phyloP scores from a whole-genome alignment of 2,329 filamentous ascomycete genomes.

The Gyromitra esculenta region DNA sequence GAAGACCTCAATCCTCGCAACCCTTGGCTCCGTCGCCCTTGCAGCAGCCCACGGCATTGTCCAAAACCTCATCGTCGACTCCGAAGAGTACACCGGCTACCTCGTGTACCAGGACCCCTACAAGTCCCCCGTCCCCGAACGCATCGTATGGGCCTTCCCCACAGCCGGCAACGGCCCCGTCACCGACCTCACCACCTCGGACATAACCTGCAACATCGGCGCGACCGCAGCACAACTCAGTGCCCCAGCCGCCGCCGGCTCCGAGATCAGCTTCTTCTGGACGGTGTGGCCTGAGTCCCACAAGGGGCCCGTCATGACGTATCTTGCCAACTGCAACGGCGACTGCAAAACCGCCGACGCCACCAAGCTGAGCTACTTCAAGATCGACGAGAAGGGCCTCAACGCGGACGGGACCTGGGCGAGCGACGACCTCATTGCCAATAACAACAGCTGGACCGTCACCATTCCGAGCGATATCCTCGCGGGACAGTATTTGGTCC shows the following conservation, averaged over 20 bases:
- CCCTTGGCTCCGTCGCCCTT: slow-evolving; percentile 63
- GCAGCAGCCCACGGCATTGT: slow-evolving; percentile 65
- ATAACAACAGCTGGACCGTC: slow-evolving; percentile 66
- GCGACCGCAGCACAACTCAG: slow-evolving; percentile 63
- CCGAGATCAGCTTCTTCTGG: slow-evolving; percentile 69
- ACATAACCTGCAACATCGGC: slow-evolving; percentile 66
- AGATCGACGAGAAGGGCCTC: slow-evolving; percentile 67
- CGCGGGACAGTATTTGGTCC: slow-evolving; percentile 62
- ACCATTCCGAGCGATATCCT: slow-evolving; percentile 66
- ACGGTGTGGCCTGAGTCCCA: slow-evolving; percentile 67
- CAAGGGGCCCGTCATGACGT: slow-evolving; percentile 61
- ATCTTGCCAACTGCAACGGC: slow-evolving; percentile 65
- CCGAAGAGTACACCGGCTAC: slow-evolving; percentile 61
- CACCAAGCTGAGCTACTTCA: slow-evolving; percentile 65
- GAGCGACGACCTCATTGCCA: slow-evolving; percentile 61
- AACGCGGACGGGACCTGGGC: slow-evolving; percentile 68
- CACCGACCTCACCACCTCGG: slow-evolving; percentile 69
- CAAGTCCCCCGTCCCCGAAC: slow-evolving; percentile 64
- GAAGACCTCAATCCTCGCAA: slow-evolving; percentile 59
- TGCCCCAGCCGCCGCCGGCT: slow-evolving; percentile 66
- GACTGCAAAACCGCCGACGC: slow-evolving; percentile 70
- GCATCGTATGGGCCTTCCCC: slow-evolving; percentile 67
- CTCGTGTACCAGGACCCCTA: slow-evolving; percentile 62
- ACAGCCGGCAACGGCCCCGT: slow-evolving; percentile 66
- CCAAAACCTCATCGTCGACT: slow-evolving; percentile 61